These are phyloP conservation scores for Wickerhamomyces hampshirensis DNA, from an alignment of 805 yeast genomes.

Conservation along the genomic window DNA sequence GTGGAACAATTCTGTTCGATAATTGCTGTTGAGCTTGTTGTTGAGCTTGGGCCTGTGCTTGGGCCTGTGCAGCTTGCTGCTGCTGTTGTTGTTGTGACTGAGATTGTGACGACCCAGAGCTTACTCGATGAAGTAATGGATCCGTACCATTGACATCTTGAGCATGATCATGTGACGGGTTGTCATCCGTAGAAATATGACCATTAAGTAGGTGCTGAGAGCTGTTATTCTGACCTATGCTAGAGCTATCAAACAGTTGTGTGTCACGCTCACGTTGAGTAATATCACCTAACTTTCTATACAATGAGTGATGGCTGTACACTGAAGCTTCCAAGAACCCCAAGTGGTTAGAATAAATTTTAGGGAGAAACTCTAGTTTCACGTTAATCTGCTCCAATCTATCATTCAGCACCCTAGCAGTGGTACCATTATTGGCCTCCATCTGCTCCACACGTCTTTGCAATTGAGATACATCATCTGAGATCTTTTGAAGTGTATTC, in stretches of 20 bases:
- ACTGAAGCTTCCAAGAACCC: conserved; percentile 14
- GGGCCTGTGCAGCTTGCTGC: conserved; percentile 3
- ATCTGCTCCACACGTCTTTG: conserved; percentile 17
- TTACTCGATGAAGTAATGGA: neutral
- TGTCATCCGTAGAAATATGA: neutral
- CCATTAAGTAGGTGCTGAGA: neutral
- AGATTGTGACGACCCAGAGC: conserved; percentile 1
- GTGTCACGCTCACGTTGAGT: conserved; percentile 4
- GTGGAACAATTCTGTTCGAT: conserved; percentile 9
- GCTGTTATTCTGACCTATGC: neutral
- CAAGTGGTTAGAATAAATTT: conserved; percentile 18
- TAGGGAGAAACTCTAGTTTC: conserved; percentile 15
- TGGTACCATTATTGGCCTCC: conserved; percentile 8
- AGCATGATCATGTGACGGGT: conserved; percentile 1
- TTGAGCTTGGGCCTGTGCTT: conserved; percentile 5
- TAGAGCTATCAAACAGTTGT: neutral
- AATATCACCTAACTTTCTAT: conserved; percentile 12
- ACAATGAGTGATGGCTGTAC: conserved; percentile 18
- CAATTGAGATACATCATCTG: conserved; percentile 16
- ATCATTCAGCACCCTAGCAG: conserved; percentile 4
- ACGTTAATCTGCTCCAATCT: conserved; percentile 12
- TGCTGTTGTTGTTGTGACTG: conserved; percentile 2
- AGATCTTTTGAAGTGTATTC: conserved; percentile 14
- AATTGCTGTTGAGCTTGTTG: conserved; percentile 7
- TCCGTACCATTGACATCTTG: neutral